A percentile compares a stretch with the other conserved stretches of the same genome.
Evolutionary conservation across 352 stramenopile species (phyloP).

Genomic region (Globisporangium alternatum): DNA sequence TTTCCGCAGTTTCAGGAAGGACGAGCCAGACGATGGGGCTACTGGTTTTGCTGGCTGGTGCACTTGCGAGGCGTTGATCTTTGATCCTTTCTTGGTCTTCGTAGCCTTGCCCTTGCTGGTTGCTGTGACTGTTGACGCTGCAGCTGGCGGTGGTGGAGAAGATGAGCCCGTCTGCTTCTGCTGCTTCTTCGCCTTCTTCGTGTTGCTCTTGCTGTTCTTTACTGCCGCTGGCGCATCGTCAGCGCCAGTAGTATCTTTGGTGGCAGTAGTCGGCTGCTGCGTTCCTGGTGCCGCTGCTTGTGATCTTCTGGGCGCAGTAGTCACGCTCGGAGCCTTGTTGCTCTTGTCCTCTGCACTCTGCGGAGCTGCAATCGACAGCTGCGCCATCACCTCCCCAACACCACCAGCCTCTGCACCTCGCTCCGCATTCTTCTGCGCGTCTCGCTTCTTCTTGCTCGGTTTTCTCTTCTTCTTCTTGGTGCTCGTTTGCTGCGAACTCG

Average conservation of each 20-base stretch:
- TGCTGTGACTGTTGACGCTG: neutral
- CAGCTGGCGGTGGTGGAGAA: neutral
- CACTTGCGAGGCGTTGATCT: neutral
- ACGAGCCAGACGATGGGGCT: constrained; percentile 9
- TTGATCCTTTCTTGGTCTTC: constrained; percentile 8
- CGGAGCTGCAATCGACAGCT: neutral
- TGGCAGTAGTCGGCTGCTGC: neutral
- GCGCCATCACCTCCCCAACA: constrained; percentile 1
- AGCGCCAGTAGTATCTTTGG: neutral
- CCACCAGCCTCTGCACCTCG: neutral
- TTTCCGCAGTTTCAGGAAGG: constrained; percentile 60
- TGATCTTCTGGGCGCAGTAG: too few species aligned
- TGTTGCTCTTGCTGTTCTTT: constrained; percentile 28
- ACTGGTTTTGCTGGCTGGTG: neutral
- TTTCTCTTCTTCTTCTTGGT: constrained; percentile 17
- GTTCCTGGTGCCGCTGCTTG: neutral
- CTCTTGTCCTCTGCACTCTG: neutral
- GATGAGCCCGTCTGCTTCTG: neutral
- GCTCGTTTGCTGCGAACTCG: neutral
- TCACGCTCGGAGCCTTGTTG: neutral
- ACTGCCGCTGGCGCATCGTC: neutral
- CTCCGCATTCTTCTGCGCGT: neutral
- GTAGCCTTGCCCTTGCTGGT: constrained; percentile 2
- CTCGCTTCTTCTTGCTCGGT: constrained; percentile 22
- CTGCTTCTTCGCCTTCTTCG: constrained; percentile 3